Base-by-base conservation (phyloP, 1,284 basidiomycete species). In the Golubevia pallescens region DNA sequence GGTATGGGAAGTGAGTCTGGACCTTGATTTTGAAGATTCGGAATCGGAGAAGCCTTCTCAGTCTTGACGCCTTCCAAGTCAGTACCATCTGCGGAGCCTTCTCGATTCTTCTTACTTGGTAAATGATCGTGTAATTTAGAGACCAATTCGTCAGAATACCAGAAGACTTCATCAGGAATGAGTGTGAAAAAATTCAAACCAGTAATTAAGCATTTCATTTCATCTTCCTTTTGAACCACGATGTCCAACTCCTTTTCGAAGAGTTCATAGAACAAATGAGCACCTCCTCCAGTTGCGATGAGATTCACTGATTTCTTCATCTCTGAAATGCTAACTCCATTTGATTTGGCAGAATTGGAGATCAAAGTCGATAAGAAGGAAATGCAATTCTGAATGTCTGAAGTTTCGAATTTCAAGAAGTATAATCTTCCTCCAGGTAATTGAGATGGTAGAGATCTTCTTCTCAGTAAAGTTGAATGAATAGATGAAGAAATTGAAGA, bases 141-240 rank as follows among this genome's bases (percentile, higher is more conserved):
- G 3, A 98, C 95, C 74, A 98, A 90, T 87, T 97, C 93, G 87
- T 99, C 97, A 57, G 95, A 97, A 88, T 97, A 99, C 89, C 92
- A 98, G 87, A 98, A 99, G 38, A 95, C 95, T 86, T 99, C 97
- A 87, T 97, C 92, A 34, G 96, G 96, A 68, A 99, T 97, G 82
- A 94, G 91, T 32, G 93, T 92, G 86, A 98, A 93, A 87, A 99
- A 99, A 86, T 95, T 94, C 80, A 99, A 89, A 16, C 97, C 97
- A 73, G 95, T 93, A 73, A 99, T 99, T 78, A 99, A 87, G 82
- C 96, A 98, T 87, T 93, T 94, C 97, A 99, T 99, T 88, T 99
- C 97, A 86, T 99, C 97, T 86, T 98, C 96, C 65, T 92, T 88
- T 68, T 89, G 88, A 54, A 99, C 87, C 60, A 84, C 83, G 2